A percentile compares a stretch with the other conserved stretches of the same genome.
Conservation (phyloP, 2,329 filamentous ascomycete genomes). For the Didymella pomorum region DNA sequence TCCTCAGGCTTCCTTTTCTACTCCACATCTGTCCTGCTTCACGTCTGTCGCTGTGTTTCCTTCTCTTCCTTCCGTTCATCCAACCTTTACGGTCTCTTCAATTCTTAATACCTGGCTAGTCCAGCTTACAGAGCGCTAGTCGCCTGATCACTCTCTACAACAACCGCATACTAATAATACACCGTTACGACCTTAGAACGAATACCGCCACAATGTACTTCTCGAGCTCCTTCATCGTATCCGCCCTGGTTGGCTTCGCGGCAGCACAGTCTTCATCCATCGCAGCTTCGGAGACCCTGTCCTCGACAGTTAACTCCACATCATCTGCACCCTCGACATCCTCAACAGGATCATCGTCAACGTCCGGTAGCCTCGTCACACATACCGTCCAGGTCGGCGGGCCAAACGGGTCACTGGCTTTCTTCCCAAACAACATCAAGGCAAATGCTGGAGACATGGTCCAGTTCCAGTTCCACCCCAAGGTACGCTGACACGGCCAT, state of each 20-base stretch:
- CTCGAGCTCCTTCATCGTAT: conserved; percentile 42
- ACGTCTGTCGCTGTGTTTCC: conserved; percentile 37
- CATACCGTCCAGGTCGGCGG: conserved; percentile 73
- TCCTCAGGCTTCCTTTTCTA: conserved; percentile 45
- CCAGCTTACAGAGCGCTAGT: conserved; percentile 52
- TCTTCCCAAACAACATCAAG: conserved; percentile 70
- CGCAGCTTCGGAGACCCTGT: conserved; percentile 31
- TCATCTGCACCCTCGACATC: conserved; percentile 18
- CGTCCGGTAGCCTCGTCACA: conserved; percentile 38
- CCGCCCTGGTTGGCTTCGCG: conserved; percentile 43
- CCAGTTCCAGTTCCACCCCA: conserved; percentile 62
- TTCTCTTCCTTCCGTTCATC: conserved; percentile 37
- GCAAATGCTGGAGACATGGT: conserved; percentile 67
- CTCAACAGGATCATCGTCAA: conserved; percentile 17
- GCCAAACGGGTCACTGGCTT: conserved; percentile 63
- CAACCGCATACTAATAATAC: conserved; percentile 39
- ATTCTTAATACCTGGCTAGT: conserved; percentile 51
- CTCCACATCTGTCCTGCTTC: conserved; percentile 40
- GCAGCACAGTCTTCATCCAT: conserved; percentile 33
- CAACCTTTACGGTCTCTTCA: conserved; percentile 32
- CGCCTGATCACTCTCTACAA: conserved; percentile 42
- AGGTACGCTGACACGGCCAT: conserved; percentile 40
- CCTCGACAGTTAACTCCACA: conserved; percentile 17
- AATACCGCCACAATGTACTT: conserved; percentile 45
- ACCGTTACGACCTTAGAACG: conserved; percentile 22